Conservation (phyloP, 2,329 filamentous ascomycete species). For the Cladobotryum mycophilum region DNA sequence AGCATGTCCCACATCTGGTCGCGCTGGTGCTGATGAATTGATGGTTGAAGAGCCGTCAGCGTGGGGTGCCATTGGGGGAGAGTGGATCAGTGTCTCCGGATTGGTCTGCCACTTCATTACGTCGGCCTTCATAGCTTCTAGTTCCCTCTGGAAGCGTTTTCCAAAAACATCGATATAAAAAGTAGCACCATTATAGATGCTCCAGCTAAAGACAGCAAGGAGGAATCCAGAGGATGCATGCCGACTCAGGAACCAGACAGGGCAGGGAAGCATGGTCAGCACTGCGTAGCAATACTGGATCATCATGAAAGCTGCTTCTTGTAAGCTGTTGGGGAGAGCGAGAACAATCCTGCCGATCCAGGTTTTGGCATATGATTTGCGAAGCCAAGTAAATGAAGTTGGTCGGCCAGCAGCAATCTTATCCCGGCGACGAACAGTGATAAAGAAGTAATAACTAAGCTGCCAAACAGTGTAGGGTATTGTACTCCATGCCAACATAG, state of each 20-base stretch:
- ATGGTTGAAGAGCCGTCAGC: conserved; percentile 17
- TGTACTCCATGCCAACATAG: conserved; percentile 93
- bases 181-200: conserved; percentile 92
- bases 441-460: conserved; percentile 85
- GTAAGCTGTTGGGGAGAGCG: conserved; percentile 64
- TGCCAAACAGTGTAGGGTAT: conserved; percentile 94
- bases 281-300: conserved; percentile 92
- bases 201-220: conserved; percentile 81
- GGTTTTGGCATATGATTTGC: conserved; percentile 80
- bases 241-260: conserved; percentile 87
- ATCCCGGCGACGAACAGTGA: conserved; percentile 87
- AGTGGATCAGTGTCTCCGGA: conserved; percentile 40
- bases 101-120: conserved; percentile 79
- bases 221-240: conserved; percentile 75
- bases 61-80: conserved; percentile 27
- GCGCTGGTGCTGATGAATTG: conserved; percentile 11
- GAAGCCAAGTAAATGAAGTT: conserved; percentile 96
- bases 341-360: conserved; percentile 86
- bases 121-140: conserved; percentile 82
- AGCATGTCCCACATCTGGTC: conserved; percentile 15
- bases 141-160: conserved; percentile 90
- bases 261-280: conserved; percentile 88
- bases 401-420: conserved; percentile 94
- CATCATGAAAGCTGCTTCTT: conserved; percentile 89
- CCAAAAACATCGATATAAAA: conserved; percentile 99